Evolutionary conservation across 106 monocot species (phyloP), one percentile per base, ranked within the genome.

Genomic region (Allium cepa): DNA sequence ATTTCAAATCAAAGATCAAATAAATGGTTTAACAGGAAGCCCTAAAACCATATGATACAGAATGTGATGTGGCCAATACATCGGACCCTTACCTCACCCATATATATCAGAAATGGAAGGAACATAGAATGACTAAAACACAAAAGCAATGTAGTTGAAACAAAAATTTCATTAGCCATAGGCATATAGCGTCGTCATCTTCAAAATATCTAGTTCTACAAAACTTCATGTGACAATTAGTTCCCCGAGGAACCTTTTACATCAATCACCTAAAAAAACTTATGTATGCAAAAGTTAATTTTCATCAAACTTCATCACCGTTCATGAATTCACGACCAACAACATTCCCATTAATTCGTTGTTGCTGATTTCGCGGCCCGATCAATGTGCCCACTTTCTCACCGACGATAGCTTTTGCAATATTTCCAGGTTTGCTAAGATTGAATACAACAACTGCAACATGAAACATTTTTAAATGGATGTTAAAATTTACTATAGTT

Each of bases 371-470:
- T 18, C 26, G 27, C 49, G 70, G 59, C 45, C 62, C 72, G 59
- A 89, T 89, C 15, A 85, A 53, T 10, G 89, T 89, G 46, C 89
- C 89, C 47, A 89, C 89, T 69, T 71, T 89, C 69, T 89, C 89
- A 14, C 89, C 85, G n/a, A 82, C 49, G 4, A 85, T 89, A 4
- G 89, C 85, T 73, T 85, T 89, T 47, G 80, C 74, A 57, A 85
- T 90, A 55, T 90, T 90, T 71, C 85, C 90, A 50, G 83, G 69
- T 59, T 83, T 85, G 60, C 80, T 79, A 70, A 90, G 80, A 69
- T 90, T 90, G 70, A 90, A 90, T 36, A 90, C 85, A 28, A 90
- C 85, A 82, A 90, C 85, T 90, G 80, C 77, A 80, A 2, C 56
- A 56, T 0, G 45, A 10, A 69, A 46, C 36, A 36, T 0, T 36